These are phyloP conservation scores for Asterophora parasitica DNA, from an alignment of 768 basidiomycete genomes.

Conservation along the genomic window DNA sequence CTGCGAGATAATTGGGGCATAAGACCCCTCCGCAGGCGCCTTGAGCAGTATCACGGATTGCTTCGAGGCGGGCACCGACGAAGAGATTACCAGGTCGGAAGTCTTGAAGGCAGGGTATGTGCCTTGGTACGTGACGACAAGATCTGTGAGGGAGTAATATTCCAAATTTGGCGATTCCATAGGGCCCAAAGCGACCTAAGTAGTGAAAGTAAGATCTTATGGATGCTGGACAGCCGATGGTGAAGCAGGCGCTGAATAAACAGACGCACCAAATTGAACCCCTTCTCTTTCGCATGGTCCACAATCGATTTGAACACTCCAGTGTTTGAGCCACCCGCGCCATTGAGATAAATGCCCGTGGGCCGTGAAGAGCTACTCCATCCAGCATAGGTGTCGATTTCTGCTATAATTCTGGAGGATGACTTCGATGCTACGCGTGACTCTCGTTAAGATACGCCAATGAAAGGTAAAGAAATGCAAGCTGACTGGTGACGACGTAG, in stretches of 20 bases:
- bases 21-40: neutral
- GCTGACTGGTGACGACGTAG: slow-evolving; percentile 3
- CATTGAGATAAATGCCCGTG: slow-evolving; percentile 10
- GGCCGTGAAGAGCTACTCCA: slow-evolving; percentile 9
- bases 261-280: slow-evolving; percentile 8
- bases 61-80: slow-evolving; percentile 9
- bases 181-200: slow-evolving; percentile 5
- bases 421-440: neutral
- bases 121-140: slow-evolving; percentile 9
- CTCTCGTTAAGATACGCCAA: neutral
- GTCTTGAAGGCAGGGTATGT: slow-evolving; percentile 3
- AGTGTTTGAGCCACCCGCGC: neutral
- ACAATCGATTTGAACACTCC: slow-evolving; percentile 2
- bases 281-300: slow-evolving; percentile 4
- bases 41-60: slow-evolving; percentile 6
- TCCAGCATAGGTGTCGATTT: slow-evolving; percentile 11
- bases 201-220: no score
- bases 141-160: slow-evolving; percentile 6
- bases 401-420: neutral
- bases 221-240: no score
- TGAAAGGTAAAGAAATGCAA: neutral
- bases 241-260: no score
- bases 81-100: neutral
- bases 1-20: slow-evolving; percentile 3
- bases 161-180: slow-evolving; percentile 2